Evolutionary conservation across 495 filamentous ascomycete species (phyloP), one percentile per base, ranked within the genome.

Genomic region (Aspergillus taichungensis): DNA sequence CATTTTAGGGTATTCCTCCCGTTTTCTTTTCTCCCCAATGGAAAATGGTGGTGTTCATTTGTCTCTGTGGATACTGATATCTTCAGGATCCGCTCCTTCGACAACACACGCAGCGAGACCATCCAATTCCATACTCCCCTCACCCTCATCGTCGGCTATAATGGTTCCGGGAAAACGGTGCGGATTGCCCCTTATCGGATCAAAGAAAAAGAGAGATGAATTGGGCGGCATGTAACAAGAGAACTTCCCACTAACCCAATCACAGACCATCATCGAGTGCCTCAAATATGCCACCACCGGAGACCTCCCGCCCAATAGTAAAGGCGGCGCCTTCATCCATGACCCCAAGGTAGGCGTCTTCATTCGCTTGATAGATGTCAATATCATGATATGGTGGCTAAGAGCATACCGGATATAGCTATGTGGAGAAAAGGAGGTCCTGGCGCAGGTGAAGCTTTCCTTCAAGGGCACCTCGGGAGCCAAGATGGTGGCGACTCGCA

Each of bases 251-350:
- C 40, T 11, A 46, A 30, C 8, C 13, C 6, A 27, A 34, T 11
- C 40, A 8, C 51, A 83, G 78, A 97, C 94, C 37, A 95, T 98
- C 61, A 97, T 98, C 67, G 92, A 98, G 63, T 95, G 92, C 59
- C 88, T 98, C 54, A 96, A 96, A 60, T 98, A 95, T 83, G 90
- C 85, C 36, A 95, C 94, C 30, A 96, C 89, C 9, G 92, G 92
- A 41, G 84, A 94, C 49, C 75, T 95, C 2, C 92, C 92, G 18
- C 89, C 90, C 27, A 95, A 95, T 69, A 92, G 84, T 71, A 88
- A 84, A 59, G 85, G 87, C 32, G 92, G 91, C 28, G 91, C 94
- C 39, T 98, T 97, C 60, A 88, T 98, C 43, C 90, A 97, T 61
- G 92, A 98, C 51, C 92, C 94, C 8, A 91, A 88, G 69, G 76